These are phyloP conservation scores for Dunaliella sp. DNA, from an alignment of 139 green algal genomes.

Conservation along the genomic window DNA sequence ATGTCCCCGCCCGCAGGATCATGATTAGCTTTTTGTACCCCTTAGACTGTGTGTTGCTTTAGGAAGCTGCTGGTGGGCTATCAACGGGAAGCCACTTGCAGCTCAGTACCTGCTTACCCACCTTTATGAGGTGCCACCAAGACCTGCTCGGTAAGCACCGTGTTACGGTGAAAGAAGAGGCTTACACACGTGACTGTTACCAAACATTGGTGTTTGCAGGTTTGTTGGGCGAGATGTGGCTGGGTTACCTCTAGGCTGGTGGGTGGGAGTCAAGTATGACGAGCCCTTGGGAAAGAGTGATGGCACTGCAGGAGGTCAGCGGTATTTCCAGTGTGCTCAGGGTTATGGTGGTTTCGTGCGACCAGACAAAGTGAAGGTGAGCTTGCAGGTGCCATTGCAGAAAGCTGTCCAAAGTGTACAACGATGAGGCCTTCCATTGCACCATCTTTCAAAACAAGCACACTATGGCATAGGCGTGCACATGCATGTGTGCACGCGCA, in stretches of 20 bases:
- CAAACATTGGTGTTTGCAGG: no score
- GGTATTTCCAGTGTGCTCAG: conserved; percentile 71
- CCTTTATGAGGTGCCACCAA: no score
- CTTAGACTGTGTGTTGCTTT: no score
- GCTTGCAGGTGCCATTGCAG: neutral
- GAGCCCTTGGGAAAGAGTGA: conserved; percentile 97
- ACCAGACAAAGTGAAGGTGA: conserved; percentile 67
- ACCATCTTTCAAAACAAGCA: neutral
- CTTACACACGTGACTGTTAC: no score
- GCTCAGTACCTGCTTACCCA: neutral
- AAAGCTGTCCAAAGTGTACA: neutral
- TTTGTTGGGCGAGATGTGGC: conserved; percentile 69
- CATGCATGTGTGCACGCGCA: neutral
- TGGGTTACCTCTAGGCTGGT: conserved; percentile 74
- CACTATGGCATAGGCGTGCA: neutral
- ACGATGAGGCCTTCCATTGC: neutral
- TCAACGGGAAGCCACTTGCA: no score
- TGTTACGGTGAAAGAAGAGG: no score
- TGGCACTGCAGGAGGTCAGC: conserved; percentile 65
- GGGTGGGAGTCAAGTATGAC: conserved; percentile 94
- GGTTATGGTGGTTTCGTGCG: conserved; percentile 83
- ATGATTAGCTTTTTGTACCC: no score
- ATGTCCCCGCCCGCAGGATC: no score
- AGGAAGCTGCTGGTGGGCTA: no score
- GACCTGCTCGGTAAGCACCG: no score